Evolutionary conservation across 257 asterid genomes (phyloP).

Genomic region (Fraxinus pennsylvanica): DNA sequence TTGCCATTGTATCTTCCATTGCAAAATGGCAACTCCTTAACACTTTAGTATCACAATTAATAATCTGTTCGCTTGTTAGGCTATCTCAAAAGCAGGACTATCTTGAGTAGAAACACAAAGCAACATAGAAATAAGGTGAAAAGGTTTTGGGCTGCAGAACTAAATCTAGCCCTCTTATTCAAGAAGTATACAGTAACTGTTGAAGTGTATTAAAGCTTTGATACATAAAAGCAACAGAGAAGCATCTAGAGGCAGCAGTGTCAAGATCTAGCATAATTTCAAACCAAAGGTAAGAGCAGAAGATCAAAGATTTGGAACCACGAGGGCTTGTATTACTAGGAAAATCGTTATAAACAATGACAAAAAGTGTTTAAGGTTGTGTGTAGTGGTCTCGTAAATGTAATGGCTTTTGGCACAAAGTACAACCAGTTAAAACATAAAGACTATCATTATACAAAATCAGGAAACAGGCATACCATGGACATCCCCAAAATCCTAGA

Average conservation of each 20-base stretch:
- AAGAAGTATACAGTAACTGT: background rate
- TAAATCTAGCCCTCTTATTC: background rate
- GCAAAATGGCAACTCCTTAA: background rate
- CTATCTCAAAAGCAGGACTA: background rate
- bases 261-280: background rate
- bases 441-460: background rate
- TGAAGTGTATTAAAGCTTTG: background rate
- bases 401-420: background rate
- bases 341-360: constrained; percentile 1
- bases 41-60: background rate
- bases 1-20: background rate
- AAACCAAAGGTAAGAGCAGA: constrained; percentile 2
- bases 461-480: constrained; percentile 36
- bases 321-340: background rate
- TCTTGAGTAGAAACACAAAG: background rate
- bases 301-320: constrained; percentile 9
- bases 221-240: background rate
- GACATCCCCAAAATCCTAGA: constrained; percentile 25
- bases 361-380: constrained; percentile 8
- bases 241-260: background rate
- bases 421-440: background rate
- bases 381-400: background rate
- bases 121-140: background rate
- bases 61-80: background rate
- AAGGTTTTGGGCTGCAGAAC: background rate